A percentile compares a stretch with the other conserved stretches of the same genome.
phyloP scores from a whole-genome alignment of 345 rosid genomes.

The Acer campestre region DNA sequence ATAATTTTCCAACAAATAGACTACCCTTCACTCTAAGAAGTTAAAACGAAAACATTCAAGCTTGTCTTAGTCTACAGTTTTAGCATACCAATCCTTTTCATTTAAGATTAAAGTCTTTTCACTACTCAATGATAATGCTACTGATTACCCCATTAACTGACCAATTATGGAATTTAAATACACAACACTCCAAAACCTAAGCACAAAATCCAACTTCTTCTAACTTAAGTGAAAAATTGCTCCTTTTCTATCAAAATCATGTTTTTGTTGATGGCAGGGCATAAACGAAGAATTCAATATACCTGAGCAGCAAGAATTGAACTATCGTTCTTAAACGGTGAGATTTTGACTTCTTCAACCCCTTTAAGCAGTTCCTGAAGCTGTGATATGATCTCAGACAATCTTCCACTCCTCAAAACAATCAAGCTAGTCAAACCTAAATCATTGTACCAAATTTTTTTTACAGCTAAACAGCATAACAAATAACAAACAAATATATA shows the following conservation, averaged over 20 bases:
- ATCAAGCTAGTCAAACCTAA: constrained; percentile 80
- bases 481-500: constrained; percentile 4
- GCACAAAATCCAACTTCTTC: neutral
- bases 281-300: constrained; percentile 13
- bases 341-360: constrained; percentile 56
- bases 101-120: neutral
- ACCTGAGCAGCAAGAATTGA: constrained; percentile 84
- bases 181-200: neutral
- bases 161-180: neutral
- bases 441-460: neutral
- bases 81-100: neutral
- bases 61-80: neutral
- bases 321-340: constrained; percentile 59
- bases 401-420: constrained; percentile 64
- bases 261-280: neutral
- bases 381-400: constrained; percentile 79
- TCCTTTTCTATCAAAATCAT: neutral
- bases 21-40: neutral
- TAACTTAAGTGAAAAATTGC: neutral
- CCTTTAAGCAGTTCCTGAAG: constrained; percentile 81
- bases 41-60: neutral
- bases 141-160: neutral
- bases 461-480: neutral
- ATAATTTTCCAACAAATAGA: constrained; percentile 6
- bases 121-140: neutral